A percentile compares a stretch with the other conserved stretches of the same genome.
These are phyloP conservation scores for Lepraria neglecta DNA, from an alignment of 495 filamentous ascomycete species.

Conservation along the genomic window DNA sequence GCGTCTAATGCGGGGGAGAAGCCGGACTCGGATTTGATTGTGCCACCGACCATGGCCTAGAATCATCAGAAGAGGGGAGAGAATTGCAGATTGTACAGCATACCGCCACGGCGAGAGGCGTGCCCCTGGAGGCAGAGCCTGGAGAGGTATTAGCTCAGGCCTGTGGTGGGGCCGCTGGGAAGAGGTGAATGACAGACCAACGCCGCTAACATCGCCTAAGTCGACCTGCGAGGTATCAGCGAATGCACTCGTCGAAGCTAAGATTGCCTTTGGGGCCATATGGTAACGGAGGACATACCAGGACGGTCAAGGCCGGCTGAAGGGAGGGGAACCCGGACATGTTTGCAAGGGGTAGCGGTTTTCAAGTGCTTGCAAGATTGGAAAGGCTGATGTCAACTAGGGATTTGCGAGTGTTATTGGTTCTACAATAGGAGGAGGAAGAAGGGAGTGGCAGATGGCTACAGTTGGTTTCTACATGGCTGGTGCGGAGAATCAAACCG, in stretches of 20 bases:
- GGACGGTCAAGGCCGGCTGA: slow-evolving; percentile 42
- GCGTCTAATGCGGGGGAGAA: slow-evolving; percentile 43
- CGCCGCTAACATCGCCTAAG: slow-evolving; percentile 27
- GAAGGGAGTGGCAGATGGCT: background rate
- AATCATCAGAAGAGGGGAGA: background rate
- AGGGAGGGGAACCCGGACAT: slow-evolving; percentile 35
- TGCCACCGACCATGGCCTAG: slow-evolving; percentile 42
- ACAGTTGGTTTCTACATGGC: background rate
- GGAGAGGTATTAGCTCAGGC: background rate
- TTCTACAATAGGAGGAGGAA: background rate
- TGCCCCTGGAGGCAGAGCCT: slow-evolving; percentile 25
- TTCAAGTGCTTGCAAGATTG: background rate
- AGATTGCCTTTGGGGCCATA: background rate
- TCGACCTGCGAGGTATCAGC: slow-evolving; percentile 22
- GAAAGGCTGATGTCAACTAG: background rate
- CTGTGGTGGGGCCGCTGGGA: background rate
- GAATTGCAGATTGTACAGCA: background rate
- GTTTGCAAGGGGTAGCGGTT: background rate
- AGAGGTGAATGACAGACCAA: slow-evolving; percentile 12
- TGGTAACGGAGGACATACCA: slow-evolving; percentile 28
- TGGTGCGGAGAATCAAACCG: background rate
- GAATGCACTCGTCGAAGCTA: background rate
- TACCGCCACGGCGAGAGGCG: slow-evolving; percentile 32
- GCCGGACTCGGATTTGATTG: slow-evolving; percentile 37
- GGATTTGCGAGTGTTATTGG: too few species aligned